These are phyloP conservation scores for Teunomyces aglyptinius DNA, from an alignment of 805 yeast species.

Conservation along the genomic window DNA sequence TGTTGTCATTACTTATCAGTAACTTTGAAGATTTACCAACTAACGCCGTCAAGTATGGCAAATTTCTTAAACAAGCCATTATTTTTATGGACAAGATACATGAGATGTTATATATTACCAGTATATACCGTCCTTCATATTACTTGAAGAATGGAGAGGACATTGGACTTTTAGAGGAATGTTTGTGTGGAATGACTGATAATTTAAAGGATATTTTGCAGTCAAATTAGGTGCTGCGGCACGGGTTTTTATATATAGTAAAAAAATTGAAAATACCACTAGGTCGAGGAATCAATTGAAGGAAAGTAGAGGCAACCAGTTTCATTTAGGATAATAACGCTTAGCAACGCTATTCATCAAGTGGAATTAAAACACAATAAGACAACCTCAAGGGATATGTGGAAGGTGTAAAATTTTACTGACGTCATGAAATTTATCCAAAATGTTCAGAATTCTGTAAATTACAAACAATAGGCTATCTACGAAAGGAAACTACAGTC, in stretches of 20 bases:
- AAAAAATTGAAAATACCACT: neutral
- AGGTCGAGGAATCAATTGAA: neutral
- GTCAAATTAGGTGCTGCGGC: conserved; percentile 3
- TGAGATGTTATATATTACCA: conserved; percentile 19
- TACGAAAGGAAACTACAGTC: too few relatives aligned
- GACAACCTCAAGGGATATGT: neutral
- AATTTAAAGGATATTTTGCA: neutral
- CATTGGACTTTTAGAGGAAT: conserved; percentile 17
- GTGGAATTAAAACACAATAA: neutral
- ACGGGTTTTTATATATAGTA: neutral
- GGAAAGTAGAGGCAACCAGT: too few relatives aligned
- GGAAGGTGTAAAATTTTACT: neutral
- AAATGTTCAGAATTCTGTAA: neutral
- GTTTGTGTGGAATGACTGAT: conserved; percentile 26
- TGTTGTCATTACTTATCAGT: conserved; percentile 33
- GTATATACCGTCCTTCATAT: conserved; percentile 24
- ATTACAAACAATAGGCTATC: neutral
- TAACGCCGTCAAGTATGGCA: conserved; percentile 26
- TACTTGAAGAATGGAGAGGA: conserved; percentile 21
- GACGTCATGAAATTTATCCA: neutral
- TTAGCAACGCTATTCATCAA: too few relatives aligned
- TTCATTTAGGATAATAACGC: too few relatives aligned
- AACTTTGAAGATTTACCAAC: conserved; percentile 28
- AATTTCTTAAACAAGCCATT: conserved; percentile 21
- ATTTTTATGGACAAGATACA: conserved; percentile 35